Base-by-base conservation (phyloP, 768 basidiomycete species). In the Hygrocybe coccinea region DNA sequence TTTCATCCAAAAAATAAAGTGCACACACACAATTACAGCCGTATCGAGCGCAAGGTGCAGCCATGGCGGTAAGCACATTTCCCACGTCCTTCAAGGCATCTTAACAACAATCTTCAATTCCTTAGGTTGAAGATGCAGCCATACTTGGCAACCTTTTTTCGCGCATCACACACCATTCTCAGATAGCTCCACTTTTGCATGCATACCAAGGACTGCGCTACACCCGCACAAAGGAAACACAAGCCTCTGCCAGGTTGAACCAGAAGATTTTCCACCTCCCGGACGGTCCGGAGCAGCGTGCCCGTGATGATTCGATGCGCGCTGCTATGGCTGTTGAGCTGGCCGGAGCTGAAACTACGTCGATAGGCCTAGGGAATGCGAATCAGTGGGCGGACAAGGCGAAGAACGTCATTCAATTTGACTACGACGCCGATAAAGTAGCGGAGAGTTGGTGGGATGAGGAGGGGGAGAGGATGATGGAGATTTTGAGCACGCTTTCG, bases 301-400 rank as follows among this genome's bases (percentile, higher is more conserved):
- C 63, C 46, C 73, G 84, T 22, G 84, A 85, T 55, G 65, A 61
- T n/a, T 68, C 71, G 15, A 84, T 85, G 81, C 70, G 69, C 10
- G 55, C 50, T 1, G 81, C 79, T 22, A 83, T 78, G 76, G 72
- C 68, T 34, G 62, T 60, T 0, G 76, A 75, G 52, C 57, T 74
- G 53, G 60, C 56, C 62, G 63, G 56, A 64, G 45, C 19, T 52
- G 48, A 5, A 62, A 64, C 39, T 53, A 59, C 34, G n/a, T 12
- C 45, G 39, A 22, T 48, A 44, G 29, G 43, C 25, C 25, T 24
- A 14, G 70, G 71, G 22, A 81, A 76, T 59, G 69, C 73, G 54
- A 84, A 84, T 58, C 74, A 80, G 57, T 84, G 83, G 83, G 80
- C 81, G 5, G 82, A 85, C 63, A 74, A 71, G 61, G 67, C 64